Evolutionary conservation across 345 rosid species (phyloP), one percentile per base, ranked within the genome.

Genomic region (Acer negundo): DNA sequence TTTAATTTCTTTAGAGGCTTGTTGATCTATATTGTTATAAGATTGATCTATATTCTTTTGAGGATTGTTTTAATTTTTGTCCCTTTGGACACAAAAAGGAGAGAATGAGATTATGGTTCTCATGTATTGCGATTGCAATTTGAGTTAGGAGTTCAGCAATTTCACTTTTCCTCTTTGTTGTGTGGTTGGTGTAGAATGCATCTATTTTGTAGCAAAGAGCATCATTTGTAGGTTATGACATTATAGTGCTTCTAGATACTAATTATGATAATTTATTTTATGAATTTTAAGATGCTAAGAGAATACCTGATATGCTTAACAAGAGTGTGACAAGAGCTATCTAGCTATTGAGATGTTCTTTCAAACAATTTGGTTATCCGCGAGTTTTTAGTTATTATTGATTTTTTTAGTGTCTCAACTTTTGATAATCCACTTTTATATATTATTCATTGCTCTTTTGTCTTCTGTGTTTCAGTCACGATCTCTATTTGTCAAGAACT

Each of bases 401-500:
- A 40, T 40, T 58, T 62, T 62, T 26, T 12, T 10, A 0, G 15
- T 2, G 47, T 19, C 63, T 65, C 62, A 19, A 10, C 47, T 59
- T 56, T 40, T 13, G 53, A 11, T 74, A 44, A 11, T 70, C 15
- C 38, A 1, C 6, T 26, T 74, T 69, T 62, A 58, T 67, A 72
- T 61, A 62, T 74, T 63, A 71, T 71, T 75, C 28, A 10, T 80
- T 73, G 66, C 67, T 84, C 73, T 51, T 70, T 78, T 86, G 42
- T 24, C 69, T 62, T 58, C 73, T 80, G 46, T 84, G 65, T 74
- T 77, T 44, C 93, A 96, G 99, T 92, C 99, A 44, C 87, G 95
- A 67, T 91, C 95, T 31, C 82, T 96, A 68, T 90, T 83, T 80
- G 93, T 95, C 80, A 93, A 91, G 94, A 95, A 95, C 82, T 89